Evolutionary conservation across 192 early-diverging fungal species (phyloP).

Genomic region (Coemansia sp.): DNA sequence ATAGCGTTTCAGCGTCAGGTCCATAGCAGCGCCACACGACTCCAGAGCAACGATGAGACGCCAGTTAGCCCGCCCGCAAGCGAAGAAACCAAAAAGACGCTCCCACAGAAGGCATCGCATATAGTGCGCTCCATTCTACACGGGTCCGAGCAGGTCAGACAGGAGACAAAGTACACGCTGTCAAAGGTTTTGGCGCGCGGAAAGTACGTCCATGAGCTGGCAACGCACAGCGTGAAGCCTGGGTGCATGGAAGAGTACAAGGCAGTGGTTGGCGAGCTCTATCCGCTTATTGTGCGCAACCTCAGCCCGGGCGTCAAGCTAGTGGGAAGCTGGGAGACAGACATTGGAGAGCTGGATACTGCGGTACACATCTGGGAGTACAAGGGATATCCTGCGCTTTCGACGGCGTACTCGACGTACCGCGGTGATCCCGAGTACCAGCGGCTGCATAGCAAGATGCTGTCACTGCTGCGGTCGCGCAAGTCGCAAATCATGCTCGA

Average conservation of each 20-base stretch:
- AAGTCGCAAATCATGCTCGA: conserved; percentile 86
- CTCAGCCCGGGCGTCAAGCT: conserved; percentile 75
- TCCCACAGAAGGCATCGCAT: conserved; percentile 55
- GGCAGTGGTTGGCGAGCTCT: conserved; percentile 71
- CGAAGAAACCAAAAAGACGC: conserved; percentile 43
- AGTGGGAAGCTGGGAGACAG: conserved; percentile 85
- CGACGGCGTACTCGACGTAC: conserved; percentile 62
- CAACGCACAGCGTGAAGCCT: conserved; percentile 81
- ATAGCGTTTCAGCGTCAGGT: conserved; percentile 3
- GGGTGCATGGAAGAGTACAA: conserved; percentile 85
- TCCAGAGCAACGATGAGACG: conserved; percentile 3
- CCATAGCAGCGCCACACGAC: neutral
- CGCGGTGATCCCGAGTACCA: conserved; percentile 65
- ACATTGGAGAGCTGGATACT: conserved; percentile 86
- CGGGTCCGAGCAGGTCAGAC: conserved; percentile 62
- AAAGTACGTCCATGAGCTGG: conserved; percentile 89
- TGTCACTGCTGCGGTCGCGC: conserved; percentile 69
- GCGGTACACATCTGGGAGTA: conserved; percentile 92
- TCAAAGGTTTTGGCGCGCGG: conserved; percentile 78
- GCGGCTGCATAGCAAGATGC: conserved; percentile 65
- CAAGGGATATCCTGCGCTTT: conserved; percentile 80
- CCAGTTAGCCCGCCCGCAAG: conserved; percentile 5
- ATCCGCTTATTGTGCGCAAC: conserved; percentile 73
- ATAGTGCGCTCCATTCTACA: conserved; percentile 73
- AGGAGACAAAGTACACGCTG: conserved; percentile 64